Percentiles rank a stretch among this genome's conserved stretches.
Conservation (phyloP, 192 early-diverging fungal species). For the Coemansia sp. region DNA sequence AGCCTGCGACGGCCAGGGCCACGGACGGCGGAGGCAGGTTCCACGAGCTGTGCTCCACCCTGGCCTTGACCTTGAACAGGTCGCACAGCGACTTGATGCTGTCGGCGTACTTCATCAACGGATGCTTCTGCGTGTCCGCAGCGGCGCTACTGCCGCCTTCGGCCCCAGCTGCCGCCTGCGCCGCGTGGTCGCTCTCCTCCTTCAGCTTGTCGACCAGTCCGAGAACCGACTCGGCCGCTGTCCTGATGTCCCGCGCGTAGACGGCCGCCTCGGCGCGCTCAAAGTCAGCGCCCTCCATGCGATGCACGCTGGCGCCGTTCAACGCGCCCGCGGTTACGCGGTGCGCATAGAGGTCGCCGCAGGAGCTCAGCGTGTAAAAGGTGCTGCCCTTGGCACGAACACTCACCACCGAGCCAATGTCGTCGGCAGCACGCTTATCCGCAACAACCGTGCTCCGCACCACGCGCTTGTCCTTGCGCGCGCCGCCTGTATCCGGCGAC, state of each 20-base stretch:
- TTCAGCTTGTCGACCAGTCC: slow-evolving; percentile 7
- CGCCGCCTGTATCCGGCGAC: neutral
- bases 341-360: slow-evolving; percentile 49
- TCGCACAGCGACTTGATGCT: slow-evolving; percentile 28
- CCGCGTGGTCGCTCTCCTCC: slow-evolving; percentile 3
- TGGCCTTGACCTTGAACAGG: slow-evolving; percentile 45
- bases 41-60: slow-evolving; percentile 32
- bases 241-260: slow-evolving; percentile 35
- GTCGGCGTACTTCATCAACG: slow-evolving; percentile 3
- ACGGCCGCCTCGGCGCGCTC: slow-evolving; percentile 23
- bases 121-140: neutral
- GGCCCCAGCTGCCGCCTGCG: neutral
- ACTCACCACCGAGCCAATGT: slow-evolving; percentile 39
- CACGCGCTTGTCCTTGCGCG: neutral
- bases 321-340: slow-evolving; percentile 23
- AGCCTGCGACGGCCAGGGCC: slow-evolving; percentile 7
- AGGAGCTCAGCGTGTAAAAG: slow-evolving; percentile 45
- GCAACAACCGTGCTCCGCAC: slow-evolving; percentile 18
- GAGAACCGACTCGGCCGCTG: slow-evolving; percentile 31
- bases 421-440: slow-evolving; percentile 37
- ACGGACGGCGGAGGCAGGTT: slow-evolving; percentile 33
- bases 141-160: neutral
- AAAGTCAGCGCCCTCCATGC: slow-evolving; percentile 2
- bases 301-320: slow-evolving; percentile 12
- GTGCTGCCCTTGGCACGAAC: slow-evolving; percentile 30